Percentiles rank a stretch among this genome's conserved stretches.
Conservation (phyloP, 1,139 yeast species). For the Candida labiduridarum region DNA sequence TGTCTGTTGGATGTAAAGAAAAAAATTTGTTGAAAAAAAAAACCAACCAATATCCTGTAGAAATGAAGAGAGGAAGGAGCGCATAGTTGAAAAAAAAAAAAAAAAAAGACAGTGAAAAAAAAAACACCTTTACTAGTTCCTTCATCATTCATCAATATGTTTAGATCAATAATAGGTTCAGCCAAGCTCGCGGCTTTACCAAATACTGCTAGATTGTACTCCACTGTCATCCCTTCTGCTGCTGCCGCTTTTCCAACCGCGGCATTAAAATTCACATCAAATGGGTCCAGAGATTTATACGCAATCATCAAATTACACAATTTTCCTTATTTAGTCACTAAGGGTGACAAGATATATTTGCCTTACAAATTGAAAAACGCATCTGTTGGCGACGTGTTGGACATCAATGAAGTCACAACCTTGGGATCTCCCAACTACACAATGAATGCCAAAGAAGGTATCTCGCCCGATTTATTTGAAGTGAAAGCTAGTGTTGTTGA, state of each 20-base stretch:
- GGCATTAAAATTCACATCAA: slow-evolving; percentile 67
- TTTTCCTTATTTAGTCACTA: slow-evolving; percentile 85
- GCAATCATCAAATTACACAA: slow-evolving; percentile 84
- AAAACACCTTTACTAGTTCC: neutral
- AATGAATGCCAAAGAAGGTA: slow-evolving; percentile 39
- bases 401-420: slow-evolving; percentile 73
- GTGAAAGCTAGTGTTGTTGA: slow-evolving; percentile 82
- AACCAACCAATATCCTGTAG: slow-evolving; percentile 1
- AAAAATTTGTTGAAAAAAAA: slow-evolving; percentile 1
- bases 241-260: slow-evolving; percentile 16
- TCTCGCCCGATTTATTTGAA: slow-evolving; percentile 46
- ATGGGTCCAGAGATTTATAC: slow-evolving; percentile 55
- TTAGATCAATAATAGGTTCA: neutral
- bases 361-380: slow-evolving; percentile 79
- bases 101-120: neutral
- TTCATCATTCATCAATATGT: neutral
- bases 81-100: neutral
- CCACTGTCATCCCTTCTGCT: slow-evolving; percentile 6
- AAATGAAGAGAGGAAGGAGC: neutral
- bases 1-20: neutral
- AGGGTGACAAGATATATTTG: slow-evolving; percentile 80
- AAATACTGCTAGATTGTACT: neutral
- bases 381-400: slow-evolving; percentile 76
- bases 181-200: neutral
- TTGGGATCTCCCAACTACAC: slow-evolving; percentile 88